Evolutionary conservation across 108 stramenopile genomes (phyloP).

Genomic region (Aureococcus anophagefferens): DNA sequence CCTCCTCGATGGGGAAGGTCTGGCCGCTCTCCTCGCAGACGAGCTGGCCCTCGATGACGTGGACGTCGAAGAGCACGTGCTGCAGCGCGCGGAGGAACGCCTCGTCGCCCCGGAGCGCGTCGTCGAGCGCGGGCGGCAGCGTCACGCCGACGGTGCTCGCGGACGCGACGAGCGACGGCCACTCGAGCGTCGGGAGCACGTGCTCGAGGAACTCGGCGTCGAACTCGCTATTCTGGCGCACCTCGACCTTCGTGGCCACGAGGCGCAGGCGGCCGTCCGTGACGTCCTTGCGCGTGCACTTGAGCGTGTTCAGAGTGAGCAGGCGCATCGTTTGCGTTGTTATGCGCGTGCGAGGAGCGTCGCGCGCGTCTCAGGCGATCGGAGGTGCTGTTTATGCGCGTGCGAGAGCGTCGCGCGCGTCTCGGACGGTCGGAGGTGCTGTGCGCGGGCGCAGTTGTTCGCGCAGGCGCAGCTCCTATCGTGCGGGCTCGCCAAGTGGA

Average conservation of each 20-base stretch:
- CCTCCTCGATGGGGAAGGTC: constrained; percentile 32
- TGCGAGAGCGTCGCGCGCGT: no score
- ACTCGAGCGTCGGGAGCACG: not conserved
- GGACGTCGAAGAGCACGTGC: constrained; percentile 43
- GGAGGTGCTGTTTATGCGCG: no score
- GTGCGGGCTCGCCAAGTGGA: no score
- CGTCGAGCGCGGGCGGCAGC: no score
- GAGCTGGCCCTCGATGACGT: constrained; percentile 34
- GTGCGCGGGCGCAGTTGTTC: no score
- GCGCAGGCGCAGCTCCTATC: no score
- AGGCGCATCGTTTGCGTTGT: constrained; percentile 26
- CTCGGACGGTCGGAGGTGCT: no score
- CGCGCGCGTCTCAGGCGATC: no score
- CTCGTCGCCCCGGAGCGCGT: constrained; percentile 12
- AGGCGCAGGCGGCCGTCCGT: not conserved
- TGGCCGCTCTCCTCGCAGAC: constrained; percentile 36
- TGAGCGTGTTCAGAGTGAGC: constrained; percentile 30
- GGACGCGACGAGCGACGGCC: not conserved
- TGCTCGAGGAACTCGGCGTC: not conserved
- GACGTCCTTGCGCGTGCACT: constrained; percentile 25
- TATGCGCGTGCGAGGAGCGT: no score
- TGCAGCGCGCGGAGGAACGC: constrained; percentile 33
- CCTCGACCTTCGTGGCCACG: not conserved
- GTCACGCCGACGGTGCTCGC: constrained; percentile 15
- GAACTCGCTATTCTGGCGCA: not conserved